Percentiles rank a stretch among this genome's conserved stretches.
Conservation (phyloP, 768 basidiomycete genomes). For the Boletus speciosus region DNA sequence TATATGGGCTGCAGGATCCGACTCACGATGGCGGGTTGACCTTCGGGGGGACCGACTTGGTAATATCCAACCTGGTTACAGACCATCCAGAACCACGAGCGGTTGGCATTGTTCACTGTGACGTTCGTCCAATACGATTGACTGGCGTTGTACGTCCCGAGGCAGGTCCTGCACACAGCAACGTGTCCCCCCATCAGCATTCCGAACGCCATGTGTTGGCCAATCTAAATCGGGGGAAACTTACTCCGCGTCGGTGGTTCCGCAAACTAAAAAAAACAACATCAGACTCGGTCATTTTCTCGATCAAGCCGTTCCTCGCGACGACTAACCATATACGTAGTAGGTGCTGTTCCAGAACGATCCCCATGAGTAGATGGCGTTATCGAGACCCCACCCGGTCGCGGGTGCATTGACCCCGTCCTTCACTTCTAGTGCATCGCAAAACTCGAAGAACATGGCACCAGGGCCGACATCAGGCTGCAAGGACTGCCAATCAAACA, state of each 20-base stretch:
- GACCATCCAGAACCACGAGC: conserved; percentile 74
- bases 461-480: conserved; percentile 48
- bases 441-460: conserved; percentile 37
- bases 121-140: conserved; percentile 50
- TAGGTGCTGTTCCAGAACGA: conserved; percentile 53
- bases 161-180: conserved; percentile 30
- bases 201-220: background rate
- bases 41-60: conserved; percentile 37
- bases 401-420: conserved; percentile 41
- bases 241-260: conserved; percentile 43
- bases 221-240: conserved; percentile 18
- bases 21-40: conserved; percentile 34
- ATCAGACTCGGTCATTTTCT: background rate
- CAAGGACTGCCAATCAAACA: conserved; percentile 65
- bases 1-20: conserved; percentile 32
- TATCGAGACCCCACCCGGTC: conserved; percentile 57
- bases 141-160: conserved; percentile 41
- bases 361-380: conserved; percentile 61
- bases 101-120: conserved; percentile 47
- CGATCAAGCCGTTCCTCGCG: background rate
- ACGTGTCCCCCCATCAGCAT: conserved; percentile 35
- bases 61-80: conserved; percentile 68
- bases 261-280: conserved; percentile 46
- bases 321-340: conserved; percentile 41
- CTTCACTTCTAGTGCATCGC: conserved; percentile 39